Base-by-base conservation (phyloP, 2,329 filamentous ascomycete species). In the Talaromyces funiculosus region DNA sequence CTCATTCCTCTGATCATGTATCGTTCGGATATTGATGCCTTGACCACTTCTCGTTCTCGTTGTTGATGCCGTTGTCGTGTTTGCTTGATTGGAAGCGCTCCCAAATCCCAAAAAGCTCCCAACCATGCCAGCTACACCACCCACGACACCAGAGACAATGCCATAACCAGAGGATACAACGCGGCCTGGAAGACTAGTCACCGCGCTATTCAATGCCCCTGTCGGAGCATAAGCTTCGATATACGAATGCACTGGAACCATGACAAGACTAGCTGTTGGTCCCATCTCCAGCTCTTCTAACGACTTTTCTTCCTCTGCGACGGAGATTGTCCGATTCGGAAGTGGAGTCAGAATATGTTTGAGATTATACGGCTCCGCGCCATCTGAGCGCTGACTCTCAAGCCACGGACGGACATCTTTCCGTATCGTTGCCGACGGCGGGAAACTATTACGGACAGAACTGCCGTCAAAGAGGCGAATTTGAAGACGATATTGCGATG, bases 381-480 rank as follows among this genome's bases (percentile, higher is more conserved):
- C 82, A 45, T 84, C 82, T 10, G 73, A 78, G 63, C 84, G 80
- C 37, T 83, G 79, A 60, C 82, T 78, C 59, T 93, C 89, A 7
- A 97, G 82, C 90, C 91, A 97, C 6, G 80, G 75, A 7, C 93
- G 84, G 0, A 97, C 86, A 45, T 90, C 84, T 6, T 73, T 78
- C 6, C 78, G 74, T 3, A 97, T 80, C 0, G 83, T 89, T 6
- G 83, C 80, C 2, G 78, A 77, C 22, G 86, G 84, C 10, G 84
- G 78, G 72, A 97, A 96, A 18, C 83, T 85, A 3, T 81, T 83
- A 42, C 91, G 86, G 18, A 97, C 83, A 1, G 86, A 92, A 10
- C 86, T 87, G 9, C 93, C 93, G 69, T 97, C 91, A 60, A 95
- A 89, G 0, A 96, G 80, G 7, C 92, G 85, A 18, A 96, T 84